phyloP scores from a whole-genome alignment of 2,329 filamentous ascomycete species.

The Metarhizium humberi region DNA sequence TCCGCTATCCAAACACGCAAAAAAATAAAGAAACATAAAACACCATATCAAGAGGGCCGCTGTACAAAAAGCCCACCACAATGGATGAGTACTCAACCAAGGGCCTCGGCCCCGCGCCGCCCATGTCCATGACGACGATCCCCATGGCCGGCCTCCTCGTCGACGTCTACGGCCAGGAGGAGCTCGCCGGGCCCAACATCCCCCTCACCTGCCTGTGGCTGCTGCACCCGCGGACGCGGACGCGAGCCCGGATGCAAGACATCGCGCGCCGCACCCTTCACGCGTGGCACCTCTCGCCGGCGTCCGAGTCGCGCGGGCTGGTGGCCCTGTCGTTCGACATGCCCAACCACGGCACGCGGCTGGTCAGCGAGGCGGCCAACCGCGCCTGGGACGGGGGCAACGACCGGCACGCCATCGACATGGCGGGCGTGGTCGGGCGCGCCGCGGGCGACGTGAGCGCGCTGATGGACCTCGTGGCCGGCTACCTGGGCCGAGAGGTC shows the following conservation, averaged over 20 bases:
- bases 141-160: conserved; percentile 71
- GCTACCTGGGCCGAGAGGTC: conserved; percentile 49
- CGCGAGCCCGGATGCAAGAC: conserved; percentile 63
- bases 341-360: conserved; percentile 76
- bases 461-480: conserved; percentile 69
- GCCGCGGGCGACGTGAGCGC: conserved; percentile 67
- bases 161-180: conserved; percentile 71
- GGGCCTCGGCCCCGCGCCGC: conserved; percentile 29
- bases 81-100: conserved; percentile 20
- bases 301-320: conserved; percentile 40
- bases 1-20: too few species aligned
- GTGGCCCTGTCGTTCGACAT: conserved; percentile 85
- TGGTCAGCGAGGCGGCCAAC: conserved; percentile 60
- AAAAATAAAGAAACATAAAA: too few species aligned
- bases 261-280: conserved; percentile 60
- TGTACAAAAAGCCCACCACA: background rate
- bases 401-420: conserved; percentile 75
- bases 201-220: conserved; percentile 80
- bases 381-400: conserved; percentile 74
- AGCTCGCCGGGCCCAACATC: conserved; percentile 44
- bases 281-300: conserved; percentile 50
- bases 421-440: conserved; percentile 69
- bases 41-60: too few species aligned
- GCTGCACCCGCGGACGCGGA: conserved; percentile 68
- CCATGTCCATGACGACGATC: conserved; percentile 55